Base-by-base conservation (phyloP, 495 filamentous ascomycete genomes). In the Neurospora sublineolata region DNA sequence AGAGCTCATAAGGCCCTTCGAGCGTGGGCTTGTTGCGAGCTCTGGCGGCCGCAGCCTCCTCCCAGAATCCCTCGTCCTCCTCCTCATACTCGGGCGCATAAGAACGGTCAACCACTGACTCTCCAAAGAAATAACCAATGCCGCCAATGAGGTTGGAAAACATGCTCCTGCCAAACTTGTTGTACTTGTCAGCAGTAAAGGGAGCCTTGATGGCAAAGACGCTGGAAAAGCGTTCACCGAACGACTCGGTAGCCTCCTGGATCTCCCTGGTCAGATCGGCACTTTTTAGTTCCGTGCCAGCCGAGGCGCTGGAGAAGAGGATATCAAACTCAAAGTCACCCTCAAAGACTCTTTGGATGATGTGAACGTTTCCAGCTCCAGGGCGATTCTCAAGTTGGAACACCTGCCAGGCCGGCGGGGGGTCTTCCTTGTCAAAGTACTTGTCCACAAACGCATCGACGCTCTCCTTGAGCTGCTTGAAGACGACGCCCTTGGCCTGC, bases 11-110 rank as follows among this genome's bases (percentile, higher is more conserved):
- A 5, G 94, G 93, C 0, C 92, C 94, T 77, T 97, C 95, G 12
- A 91, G 79, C 72, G 86, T 80, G 71, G 91, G 88, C 75, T 87
- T 80, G 30, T 85, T 87, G 44, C 88, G 87, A 36, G 82, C 87
- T 18, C 93, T 86, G 16, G 93, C 94, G 69, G 80, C 84, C 23
- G 86, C 87, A 20, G 94, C 90, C 75, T 97, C 95, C 80, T 97
- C 92, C 94, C 93, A 97, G 83, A 98, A 98, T 7, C 93, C 93
- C 82, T 99, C 95, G 72, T 95, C 93, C 73, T 97, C 94, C 81
- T 99, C 95, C 16, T 96, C 93, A 73, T 99, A 98, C 75, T 95
- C 95, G 6, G 90, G 86, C 20, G 92, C 92, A 74, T 93, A 93
- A 0, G 94, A 97, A 67, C 94, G 91, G 77, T 99, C 96, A 33